Conservation (phyloP, 306 rosid genomes). For the Dryas drummondii region DNA sequence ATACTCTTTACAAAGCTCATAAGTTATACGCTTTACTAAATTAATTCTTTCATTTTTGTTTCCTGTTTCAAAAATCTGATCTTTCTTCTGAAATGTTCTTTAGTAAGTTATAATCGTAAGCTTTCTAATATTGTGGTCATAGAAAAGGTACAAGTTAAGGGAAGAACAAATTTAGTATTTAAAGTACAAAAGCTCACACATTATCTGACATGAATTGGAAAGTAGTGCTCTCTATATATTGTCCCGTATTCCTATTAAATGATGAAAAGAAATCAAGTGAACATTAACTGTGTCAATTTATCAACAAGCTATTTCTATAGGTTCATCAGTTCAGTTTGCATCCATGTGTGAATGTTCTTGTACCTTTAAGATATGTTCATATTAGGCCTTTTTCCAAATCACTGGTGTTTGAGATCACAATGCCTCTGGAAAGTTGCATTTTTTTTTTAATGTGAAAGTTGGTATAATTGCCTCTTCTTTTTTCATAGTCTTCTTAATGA, state of each 20-base stretch:
- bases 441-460: not conserved
- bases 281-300: too few relatives aligned
- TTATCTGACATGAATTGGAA: too few relatives aligned
- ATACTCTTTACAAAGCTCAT: too few relatives aligned
- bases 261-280: too few relatives aligned
- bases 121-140: not conserved
- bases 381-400: constrained; percentile 3
- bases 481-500: constrained; percentile 17
- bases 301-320: not conserved
- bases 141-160: not conserved
- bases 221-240: too few relatives aligned
- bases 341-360: not conserved
- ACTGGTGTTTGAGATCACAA: constrained; percentile 1
- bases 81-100: too few relatives aligned
- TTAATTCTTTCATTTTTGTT: too few relatives aligned
- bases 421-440: constrained; percentile 3
- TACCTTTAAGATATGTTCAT: not conserved
- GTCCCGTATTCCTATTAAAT: too few relatives aligned
- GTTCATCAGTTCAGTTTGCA: not conserved
- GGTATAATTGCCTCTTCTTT: not conserved
- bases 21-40: too few relatives aligned
- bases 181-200: too few relatives aligned
- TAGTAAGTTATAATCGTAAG: too few relatives aligned
- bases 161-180: not conserved
- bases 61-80: too few relatives aligned